phyloP scores from a whole-genome alignment of 2,329 filamentous ascomycete species.

The Ceratocystiopsis brevicomis region DNA sequence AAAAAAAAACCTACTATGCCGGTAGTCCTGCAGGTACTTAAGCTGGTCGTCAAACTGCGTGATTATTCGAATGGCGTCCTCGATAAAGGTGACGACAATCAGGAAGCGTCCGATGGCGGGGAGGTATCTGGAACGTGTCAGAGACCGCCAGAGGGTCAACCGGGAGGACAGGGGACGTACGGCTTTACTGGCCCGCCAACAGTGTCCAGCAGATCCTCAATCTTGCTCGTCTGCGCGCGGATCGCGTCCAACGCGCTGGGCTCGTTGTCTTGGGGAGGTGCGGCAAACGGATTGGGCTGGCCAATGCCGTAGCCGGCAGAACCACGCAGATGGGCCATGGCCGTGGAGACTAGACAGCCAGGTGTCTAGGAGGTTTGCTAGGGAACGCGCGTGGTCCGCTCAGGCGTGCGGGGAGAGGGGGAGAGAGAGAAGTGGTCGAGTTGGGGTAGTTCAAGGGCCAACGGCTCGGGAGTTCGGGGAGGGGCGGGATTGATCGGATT shows the following conservation, averaged over 20 bases:
- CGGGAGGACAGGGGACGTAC: conserved; percentile 33
- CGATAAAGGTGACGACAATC: conserved; percentile 95
- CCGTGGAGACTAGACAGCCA: not conserved
- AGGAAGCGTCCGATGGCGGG: conserved; percentile 91
- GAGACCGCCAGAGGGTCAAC: conserved; percentile 4
- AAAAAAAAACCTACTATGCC: conserved; percentile 53
- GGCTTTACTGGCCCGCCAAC: conserved; percentile 84
- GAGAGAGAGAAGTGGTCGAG: not conserved
- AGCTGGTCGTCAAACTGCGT: conserved; percentile 97
- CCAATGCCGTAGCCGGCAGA: conserved; percentile 64
- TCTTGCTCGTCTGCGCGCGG: conserved; percentile 90
- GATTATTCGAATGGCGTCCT: conserved; percentile 87
- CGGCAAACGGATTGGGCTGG: conserved; percentile 52
- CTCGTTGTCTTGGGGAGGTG: conserved; percentile 29
- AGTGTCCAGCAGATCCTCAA: conserved; percentile 82
- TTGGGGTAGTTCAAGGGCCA: not conserved
- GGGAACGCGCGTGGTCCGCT: too few species aligned
- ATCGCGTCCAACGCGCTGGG: conserved; percentile 70
- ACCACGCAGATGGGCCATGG: conserved; percentile 34
- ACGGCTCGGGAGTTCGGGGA: too few species aligned
- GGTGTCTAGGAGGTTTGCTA: not conserved
- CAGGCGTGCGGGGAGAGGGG: not conserved
- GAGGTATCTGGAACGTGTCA: conserved; percentile 44
- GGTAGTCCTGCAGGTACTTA: conserved; percentile 78
- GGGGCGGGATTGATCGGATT: too few species aligned